Base-by-base conservation (phyloP, 1,284 basidiomycete genomes). In the Ceratobasidium sp. region DNA sequence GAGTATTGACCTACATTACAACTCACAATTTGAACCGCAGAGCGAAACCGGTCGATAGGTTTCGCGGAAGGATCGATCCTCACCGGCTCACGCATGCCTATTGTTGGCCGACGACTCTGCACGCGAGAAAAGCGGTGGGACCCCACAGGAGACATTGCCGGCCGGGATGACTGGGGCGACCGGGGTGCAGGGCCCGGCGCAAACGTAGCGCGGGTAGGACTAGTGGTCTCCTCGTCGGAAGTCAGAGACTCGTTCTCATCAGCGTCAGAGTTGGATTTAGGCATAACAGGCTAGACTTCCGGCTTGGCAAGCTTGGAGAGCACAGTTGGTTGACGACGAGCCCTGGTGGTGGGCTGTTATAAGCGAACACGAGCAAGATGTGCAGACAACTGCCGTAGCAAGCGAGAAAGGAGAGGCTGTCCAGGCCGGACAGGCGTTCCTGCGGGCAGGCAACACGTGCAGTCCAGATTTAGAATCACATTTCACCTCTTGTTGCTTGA, bases 211-310 rank as follows among this genome's bases (percentile, higher is more conserved):
- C 65, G 65, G 48, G 59, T 74, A n/a, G 71, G 71, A 18, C 71
- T 55, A 20, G 59, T 46, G 23, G 62, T 52, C 50, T 75, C 73
- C 35, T 75, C 73, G 50, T 75, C 73, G 41, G 73, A 75, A 57
- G 73, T 75, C 33, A 75, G 73, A 65, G 73, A 75, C 14, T 75
- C 73, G 18, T 75, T 75, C 73, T 75, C 73, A 33, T 75, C 73
- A 57, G 73, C 73, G 20, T 75, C 73, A 75, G 73, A 75, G 62
- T 75, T 75, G 38, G 73, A 75, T 33, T 62, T 75, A 50, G 73
- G 73, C 73, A 75, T 75, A 2, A 12, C 52, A 5, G 30, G 57
- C 65, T 30, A 46, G 30, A 33, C 5, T 35, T 59, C 57, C 33
- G n/a, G 30, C n/a, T 30, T 20, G 59, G 59, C 18, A 18, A 8